Base-by-base conservation (phyloP, 805 yeast species). In the Lachancea meyersii region DNA sequence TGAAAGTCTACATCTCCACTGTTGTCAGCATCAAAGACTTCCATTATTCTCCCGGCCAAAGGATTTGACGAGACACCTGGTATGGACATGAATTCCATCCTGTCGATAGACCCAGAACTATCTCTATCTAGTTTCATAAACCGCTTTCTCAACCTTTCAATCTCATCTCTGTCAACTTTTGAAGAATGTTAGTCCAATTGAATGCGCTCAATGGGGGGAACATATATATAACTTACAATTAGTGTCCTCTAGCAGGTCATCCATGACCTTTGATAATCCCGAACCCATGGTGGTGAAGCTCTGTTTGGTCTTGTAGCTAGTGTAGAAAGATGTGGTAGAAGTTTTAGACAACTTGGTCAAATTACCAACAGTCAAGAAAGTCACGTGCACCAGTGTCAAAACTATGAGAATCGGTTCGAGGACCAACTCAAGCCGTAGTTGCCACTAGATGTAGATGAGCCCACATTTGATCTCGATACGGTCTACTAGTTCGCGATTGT, bases 121-220 rank as follows among this genome's bases (percentile, higher is more conserved):
- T 93, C 97, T 48, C 84, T 80, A 63, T 93, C 99, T 41, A 93
- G 69, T 57, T 94, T 93, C 94, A 89, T 86, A 63, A 93, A 93
- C 51, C 98, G 73, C 58, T 88, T 87, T 45, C 95, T 79, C 46
- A 93, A 70, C 48, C 98, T 74, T 60, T 89, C 95, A 40, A 93
- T 84, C 60, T 93, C 98, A 48, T 87, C 96, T 38, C 82, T 74
- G 43, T 86, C 94, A 64, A 91, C 80, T n/a, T n/a, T n/a, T 77
- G 35, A 41, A 43, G 32, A 31, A 22, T 32, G 48, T 46, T 41
- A 43, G 46, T 39, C 32, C 31, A 13, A 14, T 13, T n/a, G n/a
- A 17, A 23, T 18, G n/a, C n/a, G n/a, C n/a, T n/a, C n/a, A n/a
- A n/a, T n/a, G n/a, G n/a, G n/a, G n/a, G n/a, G n/a, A n/a, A n/a